Percentiles rank a stretch among this genome's conserved stretches.
phyloP scores from a whole-genome alignment of 768 basidiomycete species.

The Leccinum broughii region DNA sequence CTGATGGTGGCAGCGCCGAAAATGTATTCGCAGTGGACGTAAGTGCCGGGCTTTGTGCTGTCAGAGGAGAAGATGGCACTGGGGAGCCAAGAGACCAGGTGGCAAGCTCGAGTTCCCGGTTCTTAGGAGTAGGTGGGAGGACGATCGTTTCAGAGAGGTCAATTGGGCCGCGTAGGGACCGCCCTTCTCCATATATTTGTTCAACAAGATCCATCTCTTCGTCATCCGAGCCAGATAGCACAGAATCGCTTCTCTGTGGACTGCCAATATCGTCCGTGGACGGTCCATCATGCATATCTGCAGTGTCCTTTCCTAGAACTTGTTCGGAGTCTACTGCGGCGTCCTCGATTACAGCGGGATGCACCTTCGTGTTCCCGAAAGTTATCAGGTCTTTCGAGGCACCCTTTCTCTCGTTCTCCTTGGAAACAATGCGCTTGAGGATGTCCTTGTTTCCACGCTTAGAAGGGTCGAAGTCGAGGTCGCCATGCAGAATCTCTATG shows the following conservation, averaged over 20 bases:
- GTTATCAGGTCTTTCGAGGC: constrained; percentile 56
- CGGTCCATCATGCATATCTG: constrained; percentile 25
- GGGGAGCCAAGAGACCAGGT: constrained; percentile 69
- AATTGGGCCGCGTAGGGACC: constrained; percentile 69
- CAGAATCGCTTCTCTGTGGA: constrained; percentile 22
- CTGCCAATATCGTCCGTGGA: constrained; percentile 14
- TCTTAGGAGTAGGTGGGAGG: constrained; percentile 79
- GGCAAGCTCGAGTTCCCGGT: constrained; percentile 84
- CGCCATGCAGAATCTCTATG: constrained; percentile 86
- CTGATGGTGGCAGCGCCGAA: constrained; percentile 3
- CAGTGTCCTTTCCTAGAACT: constrained; percentile 30
- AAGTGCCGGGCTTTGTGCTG: constrained; percentile 38
- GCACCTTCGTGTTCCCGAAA: constrained; percentile 35
- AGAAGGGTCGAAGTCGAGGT: constrained; percentile 88
- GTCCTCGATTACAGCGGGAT: constrained; percentile 21
- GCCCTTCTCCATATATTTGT: constrained; percentile 83
- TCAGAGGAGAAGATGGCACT: constrained; percentile 47
- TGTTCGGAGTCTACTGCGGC: constrained; percentile 32
- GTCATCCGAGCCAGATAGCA: constrained; percentile 43
- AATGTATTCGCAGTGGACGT: constrained; percentile 13
- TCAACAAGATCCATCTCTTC: constrained; percentile 98
- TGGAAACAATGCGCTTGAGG: constrained; percentile 70
- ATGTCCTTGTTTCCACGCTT: constrained; percentile 85
- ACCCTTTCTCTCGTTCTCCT: constrained; percentile 61
- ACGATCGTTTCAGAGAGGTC: constrained; percentile 86